Evolutionary conservation across 2,329 filamentous ascomycete species (phyloP), one percentile per base, ranked within the genome.

Genomic region (Stemphylium beticola): DNA sequence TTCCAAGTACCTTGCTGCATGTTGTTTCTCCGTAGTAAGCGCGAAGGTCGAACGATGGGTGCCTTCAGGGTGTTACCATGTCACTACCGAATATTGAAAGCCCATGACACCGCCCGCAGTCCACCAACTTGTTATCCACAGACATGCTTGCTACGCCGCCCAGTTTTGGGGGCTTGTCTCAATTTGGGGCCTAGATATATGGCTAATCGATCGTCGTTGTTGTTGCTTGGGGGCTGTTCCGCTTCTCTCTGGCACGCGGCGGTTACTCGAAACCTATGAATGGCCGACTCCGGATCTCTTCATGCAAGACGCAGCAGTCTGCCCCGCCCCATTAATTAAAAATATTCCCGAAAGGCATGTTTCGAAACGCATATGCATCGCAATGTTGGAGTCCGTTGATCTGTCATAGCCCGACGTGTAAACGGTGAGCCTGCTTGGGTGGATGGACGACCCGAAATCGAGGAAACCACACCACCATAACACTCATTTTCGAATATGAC

Each of bases 241-340:
- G 38, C 37, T 36, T 53, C 29, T 38, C 39, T 40, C 49, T 33
- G 43, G 34, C 52, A 51, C 49, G 52, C 55, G 58, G 60, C 60
- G 57, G 60, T 52, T 61, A 58, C 37, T 58, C 47, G 44, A 42
- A 47, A 36, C 40, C 32, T 51, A 38, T 61, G 22, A 58, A 49
- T 62, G 60, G 60, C 33, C 48, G 32, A 44, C 10, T 18, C 36
- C 26, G 29, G 26, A 15, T 37, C 34, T 39, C 24, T 17, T 43
- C 47, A 49, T 51, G 29, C 43, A 54, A 36, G 44, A 42, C 40
- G 32, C 41, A 17, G 31, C 36, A 57, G 20, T 45, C 34, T 53
- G 43, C 53, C 49, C 40, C 45, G 55, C 50, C 46, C 40, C 48
- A 40, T 42, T 29, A 31, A 49, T 37, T 43, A 39, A 44, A 26